Percentiles rank a stretch among this genome's conserved stretches.
These are phyloP conservation scores for Isoetes engelmannii DNA, from an alignment of 83 land plant species.

Conservation along the genomic window DNA sequence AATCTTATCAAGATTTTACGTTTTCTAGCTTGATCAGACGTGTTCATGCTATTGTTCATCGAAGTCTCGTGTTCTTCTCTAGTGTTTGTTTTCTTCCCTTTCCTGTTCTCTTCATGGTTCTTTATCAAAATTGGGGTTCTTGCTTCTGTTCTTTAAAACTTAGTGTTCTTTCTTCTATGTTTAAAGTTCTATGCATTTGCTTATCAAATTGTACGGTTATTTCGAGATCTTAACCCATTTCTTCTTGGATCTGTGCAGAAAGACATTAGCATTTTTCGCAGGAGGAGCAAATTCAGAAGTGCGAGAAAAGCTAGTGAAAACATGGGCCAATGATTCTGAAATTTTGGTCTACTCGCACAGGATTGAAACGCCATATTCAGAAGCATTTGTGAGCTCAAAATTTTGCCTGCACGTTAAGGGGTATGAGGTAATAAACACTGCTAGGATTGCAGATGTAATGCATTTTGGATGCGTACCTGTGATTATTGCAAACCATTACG, in stretches of 20 bases:
- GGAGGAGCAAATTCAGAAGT: constrained; percentile 54
- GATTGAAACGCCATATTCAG: constrained; percentile 29
- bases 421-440: constrained; percentile 75
- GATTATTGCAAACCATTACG: constrained; percentile 65
- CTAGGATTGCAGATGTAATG: constrained; percentile 61
- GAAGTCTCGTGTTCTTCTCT: too few species aligned
- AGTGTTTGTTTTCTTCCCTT: too few species aligned
- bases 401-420: constrained; percentile 75
- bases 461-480: constrained; percentile 69
- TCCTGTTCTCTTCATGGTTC: too few species aligned
- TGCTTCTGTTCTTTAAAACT: too few species aligned
- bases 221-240: too few species aligned
- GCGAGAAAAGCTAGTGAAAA: constrained; percentile 39
- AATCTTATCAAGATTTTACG: too few species aligned
- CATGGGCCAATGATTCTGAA: constrained; percentile 54
- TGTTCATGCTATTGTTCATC: too few species aligned
- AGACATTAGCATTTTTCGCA: constrained; percentile 60
- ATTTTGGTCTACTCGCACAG: constrained; percentile 34
- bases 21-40: too few species aligned
- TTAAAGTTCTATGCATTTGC: too few species aligned
- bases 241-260: constrained; percentile 42
- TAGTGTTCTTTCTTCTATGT: too few species aligned
- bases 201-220: too few species aligned
- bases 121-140: too few species aligned
- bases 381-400: constrained; percentile 48